Conservation (phyloP, 805 yeast genomes). For the Lachancea sp. region DNA sequence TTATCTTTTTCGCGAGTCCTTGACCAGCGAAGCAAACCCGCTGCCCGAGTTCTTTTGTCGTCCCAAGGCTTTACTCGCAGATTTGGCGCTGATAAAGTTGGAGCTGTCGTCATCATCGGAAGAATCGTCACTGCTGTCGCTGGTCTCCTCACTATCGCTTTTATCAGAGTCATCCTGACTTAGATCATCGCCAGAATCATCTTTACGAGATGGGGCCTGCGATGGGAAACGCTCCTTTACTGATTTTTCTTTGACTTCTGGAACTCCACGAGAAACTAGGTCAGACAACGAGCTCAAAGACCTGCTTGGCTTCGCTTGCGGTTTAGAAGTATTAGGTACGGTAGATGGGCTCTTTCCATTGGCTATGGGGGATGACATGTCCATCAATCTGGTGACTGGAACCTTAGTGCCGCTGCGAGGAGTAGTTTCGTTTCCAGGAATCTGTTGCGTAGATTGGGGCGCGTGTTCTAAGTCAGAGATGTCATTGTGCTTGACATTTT, state of each 20-base stretch:
- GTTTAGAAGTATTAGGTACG: neutral
- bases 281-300: conserved; percentile 52
- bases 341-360: conserved; percentile 3
- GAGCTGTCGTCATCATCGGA: conserved; percentile 26
- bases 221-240: conserved; percentile 10
- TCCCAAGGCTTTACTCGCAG: conserved; percentile 38
- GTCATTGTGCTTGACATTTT: conserved; percentile 12
- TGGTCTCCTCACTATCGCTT: conserved; percentile 18
- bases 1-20: conserved; percentile 36
- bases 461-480: conserved; percentile 15
- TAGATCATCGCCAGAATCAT: conserved; percentile 13
- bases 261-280: conserved; percentile 57
- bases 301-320: conserved; percentile 27
- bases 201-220: conserved; percentile 3
- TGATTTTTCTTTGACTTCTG: conserved; percentile 52
- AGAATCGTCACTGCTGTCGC: conserved; percentile 19
- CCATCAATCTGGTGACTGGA: conserved; percentile 16
- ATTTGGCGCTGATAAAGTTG: conserved; percentile 38
- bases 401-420: conserved; percentile 11
- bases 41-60: conserved; percentile 35
- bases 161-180: conserved; percentile 24
- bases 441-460: conserved; percentile 22
- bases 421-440: conserved; percentile 1
- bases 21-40: conserved; percentile 45
- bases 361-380: conserved; percentile 13